Evolutionary conservation across 2,329 filamentous ascomycete species (phyloP), one percentile per base, ranked within the genome.

Genomic region (Penicillium sp.): DNA sequence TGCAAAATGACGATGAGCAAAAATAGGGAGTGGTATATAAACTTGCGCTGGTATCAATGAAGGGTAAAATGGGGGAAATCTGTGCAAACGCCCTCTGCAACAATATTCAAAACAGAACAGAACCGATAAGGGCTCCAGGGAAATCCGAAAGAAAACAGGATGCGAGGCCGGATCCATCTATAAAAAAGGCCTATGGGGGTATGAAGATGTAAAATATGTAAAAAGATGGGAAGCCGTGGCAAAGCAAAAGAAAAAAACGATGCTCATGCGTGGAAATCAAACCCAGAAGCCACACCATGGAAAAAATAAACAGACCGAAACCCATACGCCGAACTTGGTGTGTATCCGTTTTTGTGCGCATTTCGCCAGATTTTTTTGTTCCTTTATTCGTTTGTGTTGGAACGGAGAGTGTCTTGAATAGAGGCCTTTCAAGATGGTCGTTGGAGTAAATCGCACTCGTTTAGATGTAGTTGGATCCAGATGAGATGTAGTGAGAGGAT

Each of bases 401-500:
- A 42, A 42, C 39, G 26, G 26, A 48, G 21, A 44, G 56, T 53
- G 52, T 42, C 25, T 29, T 60, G 47, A 35, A 39, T 3, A 9
- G 25, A 33, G n/a, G 25, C 43, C 10, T 37, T 29, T 59, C 35
- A 59, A 54, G 59, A 60, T 56, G 27, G 43, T 45, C 19, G 25
- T 37, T 35, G 31, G 23, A 54, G 35, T 46, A 48, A 21, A 53
- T 33, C 25, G 37, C 21, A 31, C 25, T 57, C 45, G 31, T 50
- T 68, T 74, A 77, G 56, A 72, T 69, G 62, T 66, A 75, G 54
- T 68, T 72, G 55, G 73, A 67, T 62, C 89, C 85, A 31, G 87
- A 86, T 53, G 89, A 88, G 80, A 90, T 89, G 64, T 93, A 92
- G 76, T 89, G 92, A 6, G 91, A 89, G 11, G 92, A 86, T 29